Evolutionary conservation across 352 stramenopile genomes (phyloP).

Genomic region (Pythium phragmiticola): DNA sequence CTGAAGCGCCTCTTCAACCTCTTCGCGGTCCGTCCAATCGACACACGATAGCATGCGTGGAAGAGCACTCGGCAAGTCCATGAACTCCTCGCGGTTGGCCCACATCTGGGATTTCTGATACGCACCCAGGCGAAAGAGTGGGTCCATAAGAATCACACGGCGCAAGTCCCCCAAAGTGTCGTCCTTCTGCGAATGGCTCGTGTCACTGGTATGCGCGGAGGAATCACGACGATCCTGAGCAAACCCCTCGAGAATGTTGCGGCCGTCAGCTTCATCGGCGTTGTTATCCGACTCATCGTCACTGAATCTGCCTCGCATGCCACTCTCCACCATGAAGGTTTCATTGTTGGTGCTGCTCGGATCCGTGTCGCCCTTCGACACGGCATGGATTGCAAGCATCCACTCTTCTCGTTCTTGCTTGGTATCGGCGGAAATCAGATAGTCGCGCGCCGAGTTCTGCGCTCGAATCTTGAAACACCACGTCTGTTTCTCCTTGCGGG

Average conservation of each 20-base stretch:
- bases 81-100: constrained; percentile 78
- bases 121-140: constrained; percentile 73
- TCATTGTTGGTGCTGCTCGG: constrained; percentile 39
- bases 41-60: constrained; percentile 82
- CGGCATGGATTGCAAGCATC: constrained; percentile 84
- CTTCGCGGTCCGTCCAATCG: constrained; percentile 72
- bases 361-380: constrained; percentile 60
- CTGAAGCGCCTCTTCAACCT: constrained; percentile 67
- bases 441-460: constrained; percentile 74
- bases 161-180: constrained; percentile 60
- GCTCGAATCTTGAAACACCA: constrained; percentile 86
- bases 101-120: constrained; percentile 86
- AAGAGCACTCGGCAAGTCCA: constrained; percentile 66
- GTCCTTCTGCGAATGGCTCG: constrained; percentile 49
- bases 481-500: constrained; percentile 72
- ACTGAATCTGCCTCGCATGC: constrained; percentile 8
- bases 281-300: constrained; percentile 41
- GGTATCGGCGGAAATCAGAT: constrained; percentile 82
- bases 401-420: constrained; percentile 90
- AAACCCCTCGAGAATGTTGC: constrained; percentile 50
- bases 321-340: constrained; percentile 25
- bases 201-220: constrained; percentile 50
- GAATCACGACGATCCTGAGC: constrained; percentile 58
- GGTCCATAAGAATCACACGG: constrained; percentile 80
- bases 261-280: constrained; percentile 47